Evolutionary conservation across 345 rosid genomes (phyloP).

Genomic region (Schrenkiella parvula): DNA sequence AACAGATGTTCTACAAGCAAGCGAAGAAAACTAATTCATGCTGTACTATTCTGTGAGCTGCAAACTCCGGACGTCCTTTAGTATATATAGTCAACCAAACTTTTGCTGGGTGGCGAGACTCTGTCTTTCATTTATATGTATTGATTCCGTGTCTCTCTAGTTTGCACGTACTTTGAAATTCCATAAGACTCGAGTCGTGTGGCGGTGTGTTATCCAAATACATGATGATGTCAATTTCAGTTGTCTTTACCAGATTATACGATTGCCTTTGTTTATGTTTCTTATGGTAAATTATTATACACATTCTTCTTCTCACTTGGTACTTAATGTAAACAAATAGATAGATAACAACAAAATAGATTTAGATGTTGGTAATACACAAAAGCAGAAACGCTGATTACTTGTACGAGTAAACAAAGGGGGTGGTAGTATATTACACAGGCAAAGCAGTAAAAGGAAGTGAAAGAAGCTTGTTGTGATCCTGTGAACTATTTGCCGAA

Average conservation of each 20-base stretch:
- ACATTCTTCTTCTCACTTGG: not conserved
- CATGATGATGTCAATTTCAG: not conserved
- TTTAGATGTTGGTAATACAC: not conserved
- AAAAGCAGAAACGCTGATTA: not conserved
- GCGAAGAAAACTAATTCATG: conserved; percentile 95
- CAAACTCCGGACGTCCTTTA: conserved; percentile 1
- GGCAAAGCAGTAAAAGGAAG: not conserved
- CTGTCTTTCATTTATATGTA: not conserved
- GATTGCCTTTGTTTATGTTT: not conserved
- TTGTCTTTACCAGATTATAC: not conserved
- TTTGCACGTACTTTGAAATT: conserved; percentile 14
- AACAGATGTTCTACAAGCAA: conserved; percentile 99
- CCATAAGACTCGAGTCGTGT: conserved; percentile 2
- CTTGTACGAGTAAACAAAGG: conserved; percentile 12
- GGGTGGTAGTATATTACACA: not conserved
- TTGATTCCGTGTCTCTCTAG: conserved; percentile 16
- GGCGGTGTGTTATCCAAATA: conserved; percentile 22
- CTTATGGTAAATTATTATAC: not conserved
- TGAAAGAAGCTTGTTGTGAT: not conserved
- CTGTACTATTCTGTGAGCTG: conserved; percentile 75
- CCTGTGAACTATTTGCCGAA: conserved; percentile 44
- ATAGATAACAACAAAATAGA: not conserved
- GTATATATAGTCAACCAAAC: conserved; percentile 23
- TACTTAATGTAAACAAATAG: not conserved
- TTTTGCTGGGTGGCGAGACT: conserved; percentile 7